phyloP scores from a whole-genome alignment of 441 rosid species.

The Adansonia grandidieri region DNA sequence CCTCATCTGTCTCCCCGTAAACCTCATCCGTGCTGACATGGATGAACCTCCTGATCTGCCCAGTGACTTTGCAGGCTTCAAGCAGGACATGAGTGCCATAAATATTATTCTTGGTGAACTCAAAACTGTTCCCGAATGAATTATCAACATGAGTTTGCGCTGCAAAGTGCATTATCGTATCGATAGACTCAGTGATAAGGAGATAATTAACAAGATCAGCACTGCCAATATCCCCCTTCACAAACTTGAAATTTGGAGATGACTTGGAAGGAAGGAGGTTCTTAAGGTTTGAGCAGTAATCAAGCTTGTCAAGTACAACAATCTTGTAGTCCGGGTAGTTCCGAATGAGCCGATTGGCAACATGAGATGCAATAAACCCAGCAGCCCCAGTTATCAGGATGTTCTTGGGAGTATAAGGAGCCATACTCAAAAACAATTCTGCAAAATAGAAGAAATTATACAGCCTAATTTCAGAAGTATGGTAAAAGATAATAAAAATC shows the following conservation, averaged over 20 bases:
- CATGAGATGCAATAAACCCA: conserved; percentile 78
- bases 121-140: conserved; percentile 68
- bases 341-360: conserved; percentile 68
- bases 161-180: conserved; percentile 76
- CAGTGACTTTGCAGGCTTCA: conserved; percentile 72
- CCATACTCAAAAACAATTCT: conserved; percentile 54
- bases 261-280: conserved; percentile 75
- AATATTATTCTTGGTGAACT: conserved; percentile 69
- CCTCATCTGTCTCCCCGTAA: conserved; percentile 77
- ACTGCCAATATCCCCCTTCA: conserved; percentile 69
- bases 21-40: conserved; percentile 76
- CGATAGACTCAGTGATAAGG: conserved; percentile 62
- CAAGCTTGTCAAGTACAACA: conserved; percentile 94
- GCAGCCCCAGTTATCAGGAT: conserved; percentile 96
- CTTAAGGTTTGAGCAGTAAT: conserved; percentile 85
- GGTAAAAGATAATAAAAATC: neutral
- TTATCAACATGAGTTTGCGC: conserved; percentile 74
- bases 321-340: conserved; percentile 87
- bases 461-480: conserved; percentile 9
- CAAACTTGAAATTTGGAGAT: conserved; percentile 86
- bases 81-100: conserved; percentile 67
- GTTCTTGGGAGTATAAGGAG: conserved; percentile 77
- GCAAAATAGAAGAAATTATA: conserved; percentile 22
- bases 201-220: conserved; percentile 74
- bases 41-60: conserved; percentile 69